Percentiles rank a stretch among this genome's conserved stretches.
These are phyloP conservation scores for Fusarium pilosicola DNA, from an alignment of 2,329 filamentous ascomycete genomes.

Conservation along the genomic window DNA sequence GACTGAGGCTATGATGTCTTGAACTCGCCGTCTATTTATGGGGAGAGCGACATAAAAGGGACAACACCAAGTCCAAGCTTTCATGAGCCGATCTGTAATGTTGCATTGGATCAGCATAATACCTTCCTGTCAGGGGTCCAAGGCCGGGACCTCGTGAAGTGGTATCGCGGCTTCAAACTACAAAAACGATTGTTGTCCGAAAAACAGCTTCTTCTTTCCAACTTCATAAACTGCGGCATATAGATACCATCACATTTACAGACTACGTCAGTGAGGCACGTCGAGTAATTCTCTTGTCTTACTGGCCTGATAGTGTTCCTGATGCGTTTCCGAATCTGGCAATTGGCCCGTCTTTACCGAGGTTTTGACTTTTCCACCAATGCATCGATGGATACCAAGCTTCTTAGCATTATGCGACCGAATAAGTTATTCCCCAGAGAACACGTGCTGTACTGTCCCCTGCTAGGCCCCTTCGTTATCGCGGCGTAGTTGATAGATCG, in stretches of 20 bases:
- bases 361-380: slow-evolving; percentile 15
- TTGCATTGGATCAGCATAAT: slow-evolving; percentile 20
- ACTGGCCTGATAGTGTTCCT: not conserved
- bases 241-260: not conserved
- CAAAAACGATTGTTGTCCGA: slow-evolving; percentile 1
- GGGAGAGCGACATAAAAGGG: not conserved
- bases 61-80: not conserved
- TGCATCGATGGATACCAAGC: not conserved
- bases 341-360: slow-evolving; percentile 21
- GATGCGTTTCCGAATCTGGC: not conserved
- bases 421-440: slow-evolving; percentile 11
- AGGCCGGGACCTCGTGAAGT: not conserved
- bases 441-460: slow-evolving; percentile 13
- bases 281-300: not conserved
- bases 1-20: not conserved
- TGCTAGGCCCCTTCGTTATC: not conserved
- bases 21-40: not conserved
- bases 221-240: not conserved
- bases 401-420: slow-evolving; percentile 1
- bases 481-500: not conserved
- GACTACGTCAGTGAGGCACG: not conserved
- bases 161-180: not conserved
- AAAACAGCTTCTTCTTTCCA: slow-evolving; percentile 1
- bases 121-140: slow-evolving; percentile 10
- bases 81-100: not conserved